Percentiles rank a stretch among this genome's conserved stretches.
phyloP scores from a whole-genome alignment of 2,329 filamentous ascomycete genomes.

The Leptographium procerum region DNA sequence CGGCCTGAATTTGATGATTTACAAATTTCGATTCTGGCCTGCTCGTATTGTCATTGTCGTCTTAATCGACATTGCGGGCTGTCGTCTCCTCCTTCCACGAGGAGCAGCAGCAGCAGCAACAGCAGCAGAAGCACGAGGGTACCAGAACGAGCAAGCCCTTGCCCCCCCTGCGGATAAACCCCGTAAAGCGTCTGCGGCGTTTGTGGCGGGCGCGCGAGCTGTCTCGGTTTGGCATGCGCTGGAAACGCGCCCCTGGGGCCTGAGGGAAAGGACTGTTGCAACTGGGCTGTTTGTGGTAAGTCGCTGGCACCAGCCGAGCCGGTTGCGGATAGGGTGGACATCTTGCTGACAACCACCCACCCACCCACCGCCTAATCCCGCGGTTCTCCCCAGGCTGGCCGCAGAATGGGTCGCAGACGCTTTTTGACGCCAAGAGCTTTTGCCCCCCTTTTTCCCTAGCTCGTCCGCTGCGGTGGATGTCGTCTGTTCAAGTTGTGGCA shows the following conservation, averaged over 20 bases:
- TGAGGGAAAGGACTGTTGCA: background rate
- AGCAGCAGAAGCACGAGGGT: no score
- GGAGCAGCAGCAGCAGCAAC: no score
- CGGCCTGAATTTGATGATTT: no score
- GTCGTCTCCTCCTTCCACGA: no score
- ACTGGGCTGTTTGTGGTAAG: no score
- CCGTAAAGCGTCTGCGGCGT: background rate
- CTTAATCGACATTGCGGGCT: no score
- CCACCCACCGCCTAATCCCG: background rate
- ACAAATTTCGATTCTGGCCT: no score
- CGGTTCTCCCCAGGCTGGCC: background rate
- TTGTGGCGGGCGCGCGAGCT: background rate
- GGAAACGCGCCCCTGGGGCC: background rate
- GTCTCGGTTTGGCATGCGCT: slow-evolving; percentile 1
- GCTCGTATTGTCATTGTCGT: no score
- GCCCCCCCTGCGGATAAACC: background rate
- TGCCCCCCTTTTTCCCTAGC: background rate
- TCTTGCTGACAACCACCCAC: background rate
- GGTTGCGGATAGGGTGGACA: background rate
- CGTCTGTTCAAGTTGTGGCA: background rate
- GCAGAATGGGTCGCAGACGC: slow-evolving; percentile 1
- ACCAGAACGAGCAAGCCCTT: no score
- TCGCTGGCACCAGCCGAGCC: background rate
- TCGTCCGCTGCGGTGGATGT: background rate
- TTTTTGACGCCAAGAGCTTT: background rate